Evolutionary conservation across 148 eudicot genomes (phyloP).

Genomic region (Amaranthus palmeri): DNA sequence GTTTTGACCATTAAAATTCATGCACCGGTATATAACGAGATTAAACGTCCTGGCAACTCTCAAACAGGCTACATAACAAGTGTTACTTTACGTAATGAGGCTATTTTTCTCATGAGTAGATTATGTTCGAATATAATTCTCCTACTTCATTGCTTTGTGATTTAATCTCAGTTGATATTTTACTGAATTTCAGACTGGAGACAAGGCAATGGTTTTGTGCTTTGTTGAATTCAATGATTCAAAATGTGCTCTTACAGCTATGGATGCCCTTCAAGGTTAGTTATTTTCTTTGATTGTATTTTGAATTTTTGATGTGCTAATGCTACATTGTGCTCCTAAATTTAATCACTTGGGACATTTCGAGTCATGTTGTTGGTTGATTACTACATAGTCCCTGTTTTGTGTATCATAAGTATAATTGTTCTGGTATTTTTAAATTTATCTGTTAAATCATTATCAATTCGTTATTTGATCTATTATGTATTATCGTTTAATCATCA

Average conservation of each 20-base stretch:
- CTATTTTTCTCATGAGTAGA: too few relatives aligned
- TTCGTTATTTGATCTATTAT: background rate
- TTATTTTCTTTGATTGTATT: background rate
- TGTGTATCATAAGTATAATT: background rate
- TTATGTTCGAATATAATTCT: background rate
- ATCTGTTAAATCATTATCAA: background rate
- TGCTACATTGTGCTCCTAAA: background rate
- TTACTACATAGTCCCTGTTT: background rate
- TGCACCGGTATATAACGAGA: too few relatives aligned
- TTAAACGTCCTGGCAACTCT: too few relatives aligned
- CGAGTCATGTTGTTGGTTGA: background rate
- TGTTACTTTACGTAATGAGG: too few relatives aligned
- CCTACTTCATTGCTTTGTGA: too few relatives aligned
- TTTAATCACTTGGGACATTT: background rate
- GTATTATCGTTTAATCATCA: background rate
- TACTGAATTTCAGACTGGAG: slow-evolving; percentile 63
- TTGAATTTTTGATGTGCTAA: background rate
- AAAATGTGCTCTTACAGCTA: slow-evolving; percentile 82
- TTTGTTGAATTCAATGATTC: slow-evolving; percentile 84
- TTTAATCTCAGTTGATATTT: background rate
- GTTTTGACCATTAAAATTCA: too few relatives aligned
- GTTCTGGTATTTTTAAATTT: background rate
- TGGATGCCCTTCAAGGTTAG: slow-evolving; percentile 94
- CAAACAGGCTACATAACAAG: too few relatives aligned
- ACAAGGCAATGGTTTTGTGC: slow-evolving; percentile 83